A percentile compares a stretch with the other conserved stretches of the same genome.
These are phyloP conservation scores for Cyberlindnera mycetangii DNA, from an alignment of 805 yeast genomes.

Conservation along the genomic window DNA sequence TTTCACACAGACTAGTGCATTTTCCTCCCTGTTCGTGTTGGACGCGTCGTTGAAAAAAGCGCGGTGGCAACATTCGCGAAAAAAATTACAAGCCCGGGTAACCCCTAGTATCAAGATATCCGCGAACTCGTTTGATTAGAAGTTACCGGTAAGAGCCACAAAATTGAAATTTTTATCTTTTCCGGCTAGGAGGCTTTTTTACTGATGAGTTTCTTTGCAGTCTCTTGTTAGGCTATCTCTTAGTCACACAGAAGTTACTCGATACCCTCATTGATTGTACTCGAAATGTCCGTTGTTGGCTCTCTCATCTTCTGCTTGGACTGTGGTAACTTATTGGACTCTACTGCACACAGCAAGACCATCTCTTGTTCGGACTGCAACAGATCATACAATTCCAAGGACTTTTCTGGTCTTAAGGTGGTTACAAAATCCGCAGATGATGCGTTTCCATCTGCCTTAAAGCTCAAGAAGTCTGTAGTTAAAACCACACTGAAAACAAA, in stretches of 20 bases:
- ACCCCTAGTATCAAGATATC: background rate
- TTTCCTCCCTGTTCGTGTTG: background rate
- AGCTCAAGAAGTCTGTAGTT: conserved; percentile 82
- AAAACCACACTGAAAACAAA: conserved; percentile 75
- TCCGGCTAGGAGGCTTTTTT: too few relatives aligned
- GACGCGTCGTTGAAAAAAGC: conserved; percentile 10
- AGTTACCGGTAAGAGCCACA: conserved; percentile 4
- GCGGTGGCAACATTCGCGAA: background rate
- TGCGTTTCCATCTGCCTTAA: conserved; percentile 87
- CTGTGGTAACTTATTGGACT: conserved; percentile 84
- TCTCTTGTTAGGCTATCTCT: background rate
- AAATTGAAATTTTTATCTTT: conserved; percentile 3
- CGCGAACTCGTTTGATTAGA: conserved; percentile 3
- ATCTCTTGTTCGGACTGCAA: conserved; percentile 58
- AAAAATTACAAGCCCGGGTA: conserved; percentile 3
- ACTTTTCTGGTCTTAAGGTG: conserved; percentile 78
- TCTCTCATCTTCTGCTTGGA: conserved; percentile 89
- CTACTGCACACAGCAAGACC: conserved; percentile 46
- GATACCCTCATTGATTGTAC: background rate
- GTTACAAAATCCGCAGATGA: conserved; percentile 85
- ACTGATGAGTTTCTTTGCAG: too few relatives aligned
- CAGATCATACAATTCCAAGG: conserved; percentile 38
- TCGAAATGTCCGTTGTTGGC: conserved; percentile 96
- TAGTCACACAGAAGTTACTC: background rate
- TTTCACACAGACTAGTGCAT: background rate